Evolutionary conservation across 225 moss, liverwort and hornwort genomes (phyloP), one percentile per base, ranked within the genome.

Genomic region (Pleurozium schreberi): DNA sequence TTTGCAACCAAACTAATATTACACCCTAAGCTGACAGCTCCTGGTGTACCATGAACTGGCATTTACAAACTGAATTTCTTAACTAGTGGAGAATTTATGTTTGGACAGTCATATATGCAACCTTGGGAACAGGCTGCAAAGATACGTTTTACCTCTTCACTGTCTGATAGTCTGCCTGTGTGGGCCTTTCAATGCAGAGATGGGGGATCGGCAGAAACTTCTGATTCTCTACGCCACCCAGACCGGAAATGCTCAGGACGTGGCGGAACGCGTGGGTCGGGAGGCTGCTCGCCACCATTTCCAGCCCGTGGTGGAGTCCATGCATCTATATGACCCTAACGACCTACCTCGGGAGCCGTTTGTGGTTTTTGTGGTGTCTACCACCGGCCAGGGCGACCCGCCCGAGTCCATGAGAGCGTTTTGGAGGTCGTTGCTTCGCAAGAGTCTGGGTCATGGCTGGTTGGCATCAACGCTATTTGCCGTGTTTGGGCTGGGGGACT

Each of bases 241-340:
- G 91, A 99, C 99, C 36, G 97, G 99, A 80, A 99, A 99, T 69
- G 97, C 96, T 9, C 99, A 97, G 90, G 97, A 99, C 91, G 96
- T 97, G 18, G 96, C 99, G 38, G 99, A 99, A 81, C 94, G 96
- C 17, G 94, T 99, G 49, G 95, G 95, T 12, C 96, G 99, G 38
- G 97, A 99, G 93, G 97, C 96, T 61, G 90, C 92, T 22, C 96
- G 96, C 18, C 97, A 93, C 40, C 94, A 96, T 88, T 97, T 93
- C 84, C 88, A 85, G 81, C 93, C 96, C 25, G 80, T 95, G 20
- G 93, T 97, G 85, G 93, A 90, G 83, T 97, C 99, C 67, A 94
- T 96, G 85, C 93, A 94, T 71, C 79, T 92, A 10, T 99, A 93
- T 74, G 95, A 97, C 78, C 93, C 97, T 14, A 93, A 64, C 60